Percentiles rank a stretch among this genome's conserved stretches.
Conservation (phyloP, 2,329 filamentous ascomycete species). For the Ceratocystis huliohia region DNA sequence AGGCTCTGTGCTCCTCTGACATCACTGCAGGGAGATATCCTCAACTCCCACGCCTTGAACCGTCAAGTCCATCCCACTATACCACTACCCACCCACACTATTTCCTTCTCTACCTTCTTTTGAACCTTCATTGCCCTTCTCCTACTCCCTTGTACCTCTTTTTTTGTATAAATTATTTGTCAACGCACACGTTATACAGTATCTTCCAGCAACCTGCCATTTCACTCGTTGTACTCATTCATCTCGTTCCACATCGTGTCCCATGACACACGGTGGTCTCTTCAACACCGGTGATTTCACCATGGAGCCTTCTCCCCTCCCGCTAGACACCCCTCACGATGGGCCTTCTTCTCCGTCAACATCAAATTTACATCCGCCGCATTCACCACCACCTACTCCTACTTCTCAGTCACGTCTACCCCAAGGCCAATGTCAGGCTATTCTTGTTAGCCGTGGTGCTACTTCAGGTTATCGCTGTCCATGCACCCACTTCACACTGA, state of each 20-base stretch:
- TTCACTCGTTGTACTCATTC: neutral
- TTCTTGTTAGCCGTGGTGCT: conserved; percentile 43
- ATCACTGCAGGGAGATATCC: conserved; percentile 9
- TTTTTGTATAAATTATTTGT: neutral
- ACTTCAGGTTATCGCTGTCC: conserved; percentile 44
- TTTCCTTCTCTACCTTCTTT: neutral
- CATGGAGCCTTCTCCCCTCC: conserved; percentile 19
- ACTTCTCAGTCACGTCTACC: conserved; percentile 35
- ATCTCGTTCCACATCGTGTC: neutral
- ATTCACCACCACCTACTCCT: conserved; percentile 7
- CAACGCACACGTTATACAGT: too few species aligned
- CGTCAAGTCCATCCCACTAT: neutral
- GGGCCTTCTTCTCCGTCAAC: neutral
- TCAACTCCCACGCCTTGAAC: neutral
- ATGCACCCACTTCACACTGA: conserved; percentile 45
- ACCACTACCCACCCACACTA: neutral
- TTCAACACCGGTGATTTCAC: conserved; percentile 10
- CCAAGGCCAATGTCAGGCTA: conserved; percentile 47
- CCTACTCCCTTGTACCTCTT: neutral
- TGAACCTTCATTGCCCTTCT: neutral
- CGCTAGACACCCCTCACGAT: conserved; percentile 4
- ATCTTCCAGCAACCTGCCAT: neutral
- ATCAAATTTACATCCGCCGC: conserved; percentile 23
- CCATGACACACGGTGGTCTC: conserved; percentile 4
- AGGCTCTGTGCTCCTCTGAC: conserved; percentile 11